Conservation (phyloP, 2,329 filamentous ascomycete species). For the Shiraia sp. region DNA sequence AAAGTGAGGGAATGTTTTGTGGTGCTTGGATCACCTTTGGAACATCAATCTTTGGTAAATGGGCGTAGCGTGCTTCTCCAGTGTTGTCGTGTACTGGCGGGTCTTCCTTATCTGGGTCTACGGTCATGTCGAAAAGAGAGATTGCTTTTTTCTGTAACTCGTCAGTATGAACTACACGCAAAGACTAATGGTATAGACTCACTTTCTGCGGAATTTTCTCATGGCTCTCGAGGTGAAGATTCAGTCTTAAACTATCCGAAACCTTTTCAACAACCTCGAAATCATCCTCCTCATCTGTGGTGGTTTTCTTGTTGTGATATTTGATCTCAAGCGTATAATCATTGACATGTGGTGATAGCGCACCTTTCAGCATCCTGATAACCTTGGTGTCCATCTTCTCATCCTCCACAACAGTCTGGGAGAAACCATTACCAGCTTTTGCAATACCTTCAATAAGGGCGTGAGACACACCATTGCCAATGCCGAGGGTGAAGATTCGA, state of each 20-base stretch:
- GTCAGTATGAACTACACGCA: slow-evolving; percentile 10
- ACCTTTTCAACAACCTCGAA: slow-evolving; percentile 67
- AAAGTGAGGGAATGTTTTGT: slow-evolving; percentile 65
- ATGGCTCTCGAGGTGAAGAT: slow-evolving; percentile 25
- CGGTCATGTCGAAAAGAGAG: slow-evolving; percentile 62
- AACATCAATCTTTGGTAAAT: slow-evolving; percentile 56
- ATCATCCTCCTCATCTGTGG: slow-evolving; percentile 49
- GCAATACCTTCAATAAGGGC: slow-evolving; percentile 63
- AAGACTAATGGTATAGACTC: slow-evolving; percentile 1
- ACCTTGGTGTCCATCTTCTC: slow-evolving; percentile 72
- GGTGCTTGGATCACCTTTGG: slow-evolving; percentile 69
- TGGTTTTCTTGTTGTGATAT: slow-evolving; percentile 48
- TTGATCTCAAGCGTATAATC: slow-evolving; percentile 68
- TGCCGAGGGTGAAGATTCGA: slow-evolving; percentile 62
- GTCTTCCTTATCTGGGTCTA: slow-evolving; percentile 49
- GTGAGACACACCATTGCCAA: slow-evolving; percentile 59
- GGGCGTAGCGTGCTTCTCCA: slow-evolving; percentile 48
- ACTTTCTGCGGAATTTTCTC: slow-evolving; percentile 15
- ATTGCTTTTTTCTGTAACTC: slow-evolving; percentile 50
- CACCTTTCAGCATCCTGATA: slow-evolving; percentile 74
- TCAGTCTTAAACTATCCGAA: slow-evolving; percentile 53
- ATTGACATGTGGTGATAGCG: slow-evolving; percentile 66
- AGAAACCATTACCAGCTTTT: slow-evolving; percentile 60
- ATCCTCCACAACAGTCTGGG: slow-evolving; percentile 62
- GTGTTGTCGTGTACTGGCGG: slow-evolving; percentile 30